Percentiles rank a stretch among this genome's conserved stretches.
These are phyloP conservation scores for Kurtzmaniella cleridarum DNA, from an alignment of 805 yeast genomes.

Conservation along the genomic window DNA sequence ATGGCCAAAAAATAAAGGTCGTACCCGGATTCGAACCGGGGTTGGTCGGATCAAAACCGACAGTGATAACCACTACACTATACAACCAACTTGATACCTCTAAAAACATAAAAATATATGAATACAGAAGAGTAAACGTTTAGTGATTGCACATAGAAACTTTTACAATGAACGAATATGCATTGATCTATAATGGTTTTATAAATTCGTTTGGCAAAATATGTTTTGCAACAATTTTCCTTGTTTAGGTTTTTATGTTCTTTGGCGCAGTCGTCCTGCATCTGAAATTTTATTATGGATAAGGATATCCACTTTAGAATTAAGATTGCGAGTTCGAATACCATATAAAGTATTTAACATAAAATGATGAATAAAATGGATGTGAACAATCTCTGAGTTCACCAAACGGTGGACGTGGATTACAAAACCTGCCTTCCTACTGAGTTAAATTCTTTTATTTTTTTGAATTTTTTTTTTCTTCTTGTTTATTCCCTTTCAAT, in stretches of 20 bases:
- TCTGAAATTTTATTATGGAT: conserved; percentile 1
- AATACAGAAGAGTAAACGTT: too few species aligned
- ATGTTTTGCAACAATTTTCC: too few species aligned
- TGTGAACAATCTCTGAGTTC: conserved; percentile 48
- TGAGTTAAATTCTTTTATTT: conserved; percentile 27
- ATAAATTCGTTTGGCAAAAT: too few species aligned
- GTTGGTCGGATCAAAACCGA: conserved; percentile 69
- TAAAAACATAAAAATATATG: too few species aligned
- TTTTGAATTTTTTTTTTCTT: too few species aligned
- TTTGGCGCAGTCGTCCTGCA: conserved; percentile 11
- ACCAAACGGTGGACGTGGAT: conserved; percentile 38
- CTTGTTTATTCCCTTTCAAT: too few species aligned
- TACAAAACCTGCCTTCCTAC: conserved; percentile 49
- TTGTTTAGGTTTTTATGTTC: conserved; percentile 5
- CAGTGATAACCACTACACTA: conserved; percentile 70
- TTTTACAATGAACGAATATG: too few species aligned
- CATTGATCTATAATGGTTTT: too few species aligned
- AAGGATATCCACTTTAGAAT: neutral
- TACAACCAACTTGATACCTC: too few species aligned
- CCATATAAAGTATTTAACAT: conserved; percentile 6
- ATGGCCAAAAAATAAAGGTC: conserved; percentile 43
- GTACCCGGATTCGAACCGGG: conserved; percentile 75
- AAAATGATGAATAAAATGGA: conserved; percentile 42
- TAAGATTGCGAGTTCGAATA: conserved; percentile 14
- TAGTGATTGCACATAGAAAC: too few species aligned